Base-by-base conservation (phyloP, 2,329 filamentous ascomycete genomes). In the Aspergillus phoenicis region DNA sequence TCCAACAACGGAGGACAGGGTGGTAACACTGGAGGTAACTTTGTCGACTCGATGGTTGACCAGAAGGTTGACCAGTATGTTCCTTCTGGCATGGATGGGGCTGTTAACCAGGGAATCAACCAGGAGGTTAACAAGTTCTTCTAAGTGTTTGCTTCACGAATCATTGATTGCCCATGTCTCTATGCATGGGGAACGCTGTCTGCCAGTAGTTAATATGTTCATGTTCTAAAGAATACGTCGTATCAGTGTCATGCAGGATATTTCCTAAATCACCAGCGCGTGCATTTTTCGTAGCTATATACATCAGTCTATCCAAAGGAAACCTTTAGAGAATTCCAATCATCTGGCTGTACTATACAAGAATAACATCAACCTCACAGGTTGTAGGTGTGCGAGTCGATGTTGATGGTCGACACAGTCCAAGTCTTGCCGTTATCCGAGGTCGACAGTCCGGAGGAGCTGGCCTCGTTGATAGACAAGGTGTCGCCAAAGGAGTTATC, bases 401-500 rank as follows among this genome's bases (percentile, higher is more conserved):
- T 70, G 26, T 66, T 68, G 30, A 74, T 74, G 3, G 63, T 71
- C 13, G 64, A 47, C 26, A 74, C 71, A 17, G 58, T 70, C 57
- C 67, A 75, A 8, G 68, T 71, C 60, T 69, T 74, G 38, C 61
- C 62, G 2, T 64, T 62, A 38, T 74, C 71, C 1, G 62, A 59
- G 1, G 70, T 72, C 4, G 62, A 69, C 22, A 75, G 57, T 4
- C 65, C 68, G 15, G 63, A 67, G 7, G 71, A 72, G 17, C 49
- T 63, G 26, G 66, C 71, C 30, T 73, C 70, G 8, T 66, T 71
- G 26, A 72, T 60, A 11, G 60, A 66, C 30, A 75, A 56, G 6
- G 72, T 74, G n/a, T 67, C 56, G 10, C 53, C 64, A 39, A 73
- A 75, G 0, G 65, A 62, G 30, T 57, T 61, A 52, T 75, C 73